These are phyloP conservation scores for Hymenoscyphus infarciens DNA, from an alignment of 2,329 filamentous ascomycete genomes.

Conservation along the genomic window DNA sequence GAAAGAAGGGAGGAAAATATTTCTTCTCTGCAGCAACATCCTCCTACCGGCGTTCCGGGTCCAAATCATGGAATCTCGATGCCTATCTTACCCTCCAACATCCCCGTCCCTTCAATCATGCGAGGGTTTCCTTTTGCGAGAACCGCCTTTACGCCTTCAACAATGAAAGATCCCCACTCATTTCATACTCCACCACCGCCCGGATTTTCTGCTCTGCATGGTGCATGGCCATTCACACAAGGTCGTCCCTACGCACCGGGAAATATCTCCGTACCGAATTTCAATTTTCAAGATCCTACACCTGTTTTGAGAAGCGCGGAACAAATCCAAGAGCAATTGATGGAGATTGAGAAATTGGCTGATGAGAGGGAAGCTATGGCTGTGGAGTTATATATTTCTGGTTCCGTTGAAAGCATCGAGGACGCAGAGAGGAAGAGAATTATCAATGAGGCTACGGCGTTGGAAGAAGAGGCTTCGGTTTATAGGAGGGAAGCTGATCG, in stretches of 20 bases:
- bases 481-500: slow-evolving; percentile 26
- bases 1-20: slow-evolving; percentile 17
- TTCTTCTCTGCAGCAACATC: neutral
- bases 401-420: slow-evolving; percentile 11
- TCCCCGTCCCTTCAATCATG: slow-evolving; percentile 5
- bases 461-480: slow-evolving; percentile 27
- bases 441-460: slow-evolving; percentile 18
- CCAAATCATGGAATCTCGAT: slow-evolving; percentile 2
- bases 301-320: slow-evolving; percentile 20
- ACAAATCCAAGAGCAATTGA: slow-evolving; percentile 24
- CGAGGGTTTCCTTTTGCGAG: slow-evolving; percentile 20
- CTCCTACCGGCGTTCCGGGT: neutral
- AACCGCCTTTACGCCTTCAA: slow-evolving; percentile 14
- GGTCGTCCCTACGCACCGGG: slow-evolving; percentile 14
- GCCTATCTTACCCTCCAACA: slow-evolving; percentile 10
- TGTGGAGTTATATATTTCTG: slow-evolving; percentile 14
- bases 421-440: slow-evolving; percentile 21
- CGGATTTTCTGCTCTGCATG: slow-evolving; percentile 19
- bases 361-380: slow-evolving; percentile 21
- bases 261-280: slow-evolving; percentile 7
- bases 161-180: neutral
- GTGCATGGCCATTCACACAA: slow-evolving; percentile 24
- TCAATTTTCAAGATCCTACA: slow-evolving; percentile 1
- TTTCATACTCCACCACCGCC: neutral
- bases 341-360: slow-evolving; percentile 20